These are phyloP conservation scores for Colletotrichum sp. DNA, from an alignment of 2,329 filamentous ascomycete genomes.

Conservation along the genomic window DNA sequence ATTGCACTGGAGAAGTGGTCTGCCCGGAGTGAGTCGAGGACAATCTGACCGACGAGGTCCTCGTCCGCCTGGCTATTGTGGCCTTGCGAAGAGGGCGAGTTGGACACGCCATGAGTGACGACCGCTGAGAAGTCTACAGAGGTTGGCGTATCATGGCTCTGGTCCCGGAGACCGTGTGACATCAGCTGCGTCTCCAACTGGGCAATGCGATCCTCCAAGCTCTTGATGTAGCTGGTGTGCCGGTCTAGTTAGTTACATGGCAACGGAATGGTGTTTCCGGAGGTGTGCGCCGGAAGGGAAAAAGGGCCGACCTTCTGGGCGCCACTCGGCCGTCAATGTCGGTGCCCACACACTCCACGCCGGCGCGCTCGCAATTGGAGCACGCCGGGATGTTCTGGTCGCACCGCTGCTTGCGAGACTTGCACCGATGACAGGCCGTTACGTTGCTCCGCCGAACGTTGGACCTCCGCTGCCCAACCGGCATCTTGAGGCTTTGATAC, in stretches of 20 bases:
- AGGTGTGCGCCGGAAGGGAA: not conserved
- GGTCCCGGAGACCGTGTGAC: not conserved
- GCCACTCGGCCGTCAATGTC: slow-evolving; percentile 18
- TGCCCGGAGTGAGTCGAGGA: not conserved
- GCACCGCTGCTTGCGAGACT: slow-evolving; percentile 22
- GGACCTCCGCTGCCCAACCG: not conserved
- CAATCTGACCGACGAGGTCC: not conserved
- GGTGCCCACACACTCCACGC: slow-evolving; percentile 10
- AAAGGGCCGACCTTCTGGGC: slow-evolving; percentile 16
- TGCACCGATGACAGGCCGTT: slow-evolving; percentile 21
- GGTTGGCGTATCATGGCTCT: not conserved
- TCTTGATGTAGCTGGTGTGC: slow-evolving; percentile 28
- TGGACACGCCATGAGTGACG: not conserved
- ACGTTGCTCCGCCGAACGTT: slow-evolving; percentile 22
- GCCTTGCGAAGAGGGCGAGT: not conserved
- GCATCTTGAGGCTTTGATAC: not conserved
- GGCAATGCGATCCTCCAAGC: slow-evolving; percentile 28
- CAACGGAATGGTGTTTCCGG: not conserved
- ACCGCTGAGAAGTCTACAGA: not conserved
- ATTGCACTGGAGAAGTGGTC: not conserved
- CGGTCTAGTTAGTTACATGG: not conserved
- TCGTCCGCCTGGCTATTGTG: not conserved
- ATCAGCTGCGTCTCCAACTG: slow-evolving; percentile 24
- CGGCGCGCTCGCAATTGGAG: slow-evolving; percentile 16
- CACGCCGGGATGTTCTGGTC: slow-evolving; percentile 21